phyloP scores from a whole-genome alignment of 768 basidiomycete species.

The Leccinum olivaceopallidum region DNA sequence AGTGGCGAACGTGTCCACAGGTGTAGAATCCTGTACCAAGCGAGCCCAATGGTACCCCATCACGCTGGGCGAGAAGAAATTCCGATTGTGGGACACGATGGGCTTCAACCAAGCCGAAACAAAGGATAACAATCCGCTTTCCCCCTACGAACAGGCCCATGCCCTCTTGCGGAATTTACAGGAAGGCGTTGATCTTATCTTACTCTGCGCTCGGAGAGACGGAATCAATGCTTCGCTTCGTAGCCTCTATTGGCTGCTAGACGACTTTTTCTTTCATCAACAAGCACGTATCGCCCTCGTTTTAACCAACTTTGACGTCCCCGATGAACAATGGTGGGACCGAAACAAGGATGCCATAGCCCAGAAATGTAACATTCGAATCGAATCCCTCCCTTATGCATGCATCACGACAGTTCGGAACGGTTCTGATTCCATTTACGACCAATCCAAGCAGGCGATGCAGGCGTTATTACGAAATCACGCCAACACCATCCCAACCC shows the following conservation, averaged over 20 bases:
- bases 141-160: slow-evolving; percentile 32
- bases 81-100: slow-evolving; percentile 36
- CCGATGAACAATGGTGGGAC: slow-evolving; percentile 41
- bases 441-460: slow-evolving; percentile 17
- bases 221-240: slow-evolving; percentile 36
- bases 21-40: slow-evolving; percentile 36
- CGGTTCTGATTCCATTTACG: slow-evolving; percentile 1
- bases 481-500: neutral
- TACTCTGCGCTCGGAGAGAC: slow-evolving; percentile 41
- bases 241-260: slow-evolving; percentile 40
- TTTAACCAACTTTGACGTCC: slow-evolving; percentile 39
- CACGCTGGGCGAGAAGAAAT: slow-evolving; percentile 19
- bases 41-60: slow-evolving; percentile 24
- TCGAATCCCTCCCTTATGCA: slow-evolving; percentile 10
- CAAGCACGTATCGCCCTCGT: slow-evolving; percentile 38
- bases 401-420: slow-evolving; percentile 22
- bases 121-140: slow-evolving; percentile 15
- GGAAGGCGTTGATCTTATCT: slow-evolving; percentile 39
- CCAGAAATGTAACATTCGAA: slow-evolving; percentile 14
- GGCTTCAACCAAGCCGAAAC: slow-evolving; percentile 32
- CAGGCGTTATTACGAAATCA: slow-evolving; percentile 10
- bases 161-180: slow-evolving; percentile 35
- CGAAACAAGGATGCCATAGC: slow-evolving; percentile 28
- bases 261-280: slow-evolving; percentile 38
- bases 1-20: slow-evolving; percentile 31